phyloP scores from a whole-genome alignment of 305 asterid genomes.

The Andrographis paniculata region DNA sequence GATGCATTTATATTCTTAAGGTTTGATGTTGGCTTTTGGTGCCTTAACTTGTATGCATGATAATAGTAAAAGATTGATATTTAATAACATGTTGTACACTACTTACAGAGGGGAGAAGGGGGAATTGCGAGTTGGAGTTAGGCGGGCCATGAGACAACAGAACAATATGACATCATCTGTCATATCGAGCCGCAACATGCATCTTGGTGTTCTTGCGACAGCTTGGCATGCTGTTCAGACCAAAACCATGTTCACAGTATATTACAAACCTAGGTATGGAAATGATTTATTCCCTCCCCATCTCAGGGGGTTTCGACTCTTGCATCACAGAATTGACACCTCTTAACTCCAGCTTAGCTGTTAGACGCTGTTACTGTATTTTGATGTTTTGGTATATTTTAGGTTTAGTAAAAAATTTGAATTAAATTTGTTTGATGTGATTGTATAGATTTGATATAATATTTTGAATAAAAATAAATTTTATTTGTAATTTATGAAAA shows the following conservation, averaged over 20 bases:
- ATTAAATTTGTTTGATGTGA: too few species aligned
- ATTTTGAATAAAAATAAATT: too few species aligned
- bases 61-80: neutral
- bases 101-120: constrained; percentile 84
- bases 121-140: constrained; percentile 91
- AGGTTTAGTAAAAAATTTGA: too few species aligned
- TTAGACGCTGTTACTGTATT: too few species aligned
- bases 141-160: constrained; percentile 93
- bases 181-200: constrained; percentile 88
- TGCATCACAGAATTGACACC: too few species aligned
- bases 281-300: too few species aligned
- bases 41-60: neutral
- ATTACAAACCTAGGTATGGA: constrained; percentile 69
- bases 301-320: too few species aligned
- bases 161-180: constrained; percentile 79
- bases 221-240: constrained; percentile 76
- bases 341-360: too few species aligned
- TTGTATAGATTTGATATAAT: too few species aligned
- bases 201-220: constrained; percentile 70
- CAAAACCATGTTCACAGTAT: constrained; percentile 46
- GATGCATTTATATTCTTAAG: constrained; percentile 97
- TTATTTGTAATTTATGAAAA: too few species aligned
- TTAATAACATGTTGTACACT: constrained; percentile 1
- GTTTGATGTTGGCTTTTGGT: constrained; percentile 27
- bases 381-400: too few species aligned